Base-by-base conservation (phyloP, 306 rosid species). In the Castanospermum australe region DNA sequence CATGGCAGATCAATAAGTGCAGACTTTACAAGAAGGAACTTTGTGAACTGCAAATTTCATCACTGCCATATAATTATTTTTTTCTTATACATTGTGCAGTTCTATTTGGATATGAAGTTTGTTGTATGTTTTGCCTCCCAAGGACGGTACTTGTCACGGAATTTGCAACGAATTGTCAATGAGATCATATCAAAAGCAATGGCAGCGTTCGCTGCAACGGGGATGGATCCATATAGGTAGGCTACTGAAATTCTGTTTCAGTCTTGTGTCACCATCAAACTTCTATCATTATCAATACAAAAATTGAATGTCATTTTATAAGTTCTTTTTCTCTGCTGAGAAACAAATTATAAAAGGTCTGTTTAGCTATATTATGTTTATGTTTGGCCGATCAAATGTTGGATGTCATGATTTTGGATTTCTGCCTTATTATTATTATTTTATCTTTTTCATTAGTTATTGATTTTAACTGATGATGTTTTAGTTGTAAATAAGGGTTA, bases 21-120 rank as follows among this genome's bases (percentile, higher is more conserved):
- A 32, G 28, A 51, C 25, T 74, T 62, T 38, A 51, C 68, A 21
- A 25, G 79, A 66, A 25, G 33, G 66, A 73, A 74, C 33, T 41
- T 28, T 20, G 36, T 48, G 51, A 79, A 65, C 80, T 30, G 64
- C 56, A 13, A 61, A 24, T 54, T 71, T 61, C 22, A 24, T 32
- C 4, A 32, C 22, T 8, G 71, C 73, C 57, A 2, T 69, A n/a
- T 72, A 24, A 73, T 61, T n/a, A n/a, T 42, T 67, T 76, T 42
- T 66, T 11, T n/a, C n/a, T 80, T 67, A 11, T 79, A 52, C 60
- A 13, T 71, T 70, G 60, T 87, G 96, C 99, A 96, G 99, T 93
- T 96, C 81, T 96, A 93, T 83, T 84, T 96, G 87, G 99, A 96
- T 78, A 96, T 96, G 99, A 96, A 91, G 90, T 96, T 96, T n/a